These are phyloP conservation scores for Hemileia vastatrix DNA, from an alignment of 1,284 basidiomycete genomes.

Conservation along the genomic window DNA sequence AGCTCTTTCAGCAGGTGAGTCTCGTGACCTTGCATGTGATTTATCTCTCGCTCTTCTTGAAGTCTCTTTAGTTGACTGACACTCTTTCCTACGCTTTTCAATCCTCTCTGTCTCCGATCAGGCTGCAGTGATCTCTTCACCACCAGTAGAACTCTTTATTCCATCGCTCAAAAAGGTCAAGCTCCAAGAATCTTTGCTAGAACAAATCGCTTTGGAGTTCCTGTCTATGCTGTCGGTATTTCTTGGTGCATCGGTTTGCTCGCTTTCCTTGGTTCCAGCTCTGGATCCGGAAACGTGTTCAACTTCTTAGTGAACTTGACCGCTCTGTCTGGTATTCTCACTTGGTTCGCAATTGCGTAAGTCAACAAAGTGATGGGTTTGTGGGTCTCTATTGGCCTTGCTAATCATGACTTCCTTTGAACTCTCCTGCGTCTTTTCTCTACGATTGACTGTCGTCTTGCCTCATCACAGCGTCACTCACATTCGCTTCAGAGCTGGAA, in stretches of 20 bases:
- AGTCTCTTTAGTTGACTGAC: conserved; percentile 20
- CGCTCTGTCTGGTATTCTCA: conserved; percentile 28
- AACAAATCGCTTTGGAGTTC: conserved; percentile 34
- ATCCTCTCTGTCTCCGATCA: conserved; percentile 3
- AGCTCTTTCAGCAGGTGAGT: conserved; percentile 46
- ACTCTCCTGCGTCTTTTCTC: neutral
- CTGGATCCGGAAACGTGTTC: conserved; percentile 26
- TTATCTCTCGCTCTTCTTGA: conserved; percentile 25
- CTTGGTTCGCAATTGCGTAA: conserved; percentile 23
- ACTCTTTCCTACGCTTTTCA: neutral
- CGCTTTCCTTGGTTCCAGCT: conserved; percentile 26
- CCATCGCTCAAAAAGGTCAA: conserved; percentile 35
- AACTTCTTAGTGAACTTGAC: conserved; percentile 30
- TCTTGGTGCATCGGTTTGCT: conserved; percentile 25
- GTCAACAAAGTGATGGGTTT: conserved; percentile 2
- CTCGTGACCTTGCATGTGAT: conserved; percentile 30
- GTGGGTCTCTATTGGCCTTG: neutral
- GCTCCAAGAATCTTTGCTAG: conserved; percentile 35
- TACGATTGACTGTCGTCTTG: neutral
- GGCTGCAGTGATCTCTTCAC: conserved; percentile 51
- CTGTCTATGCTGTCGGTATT: conserved; percentile 35
- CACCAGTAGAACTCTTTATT: conserved; percentile 34
- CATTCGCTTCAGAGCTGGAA: conserved; percentile 29
- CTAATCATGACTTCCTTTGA: neutral
- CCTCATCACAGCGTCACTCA: conserved; percentile 46